Percentiles rank a stretch among this genome's conserved stretches.
phyloP scores from a whole-genome alignment of 495 filamentous ascomycete genomes.

The Aspergillus sparsus region DNA sequence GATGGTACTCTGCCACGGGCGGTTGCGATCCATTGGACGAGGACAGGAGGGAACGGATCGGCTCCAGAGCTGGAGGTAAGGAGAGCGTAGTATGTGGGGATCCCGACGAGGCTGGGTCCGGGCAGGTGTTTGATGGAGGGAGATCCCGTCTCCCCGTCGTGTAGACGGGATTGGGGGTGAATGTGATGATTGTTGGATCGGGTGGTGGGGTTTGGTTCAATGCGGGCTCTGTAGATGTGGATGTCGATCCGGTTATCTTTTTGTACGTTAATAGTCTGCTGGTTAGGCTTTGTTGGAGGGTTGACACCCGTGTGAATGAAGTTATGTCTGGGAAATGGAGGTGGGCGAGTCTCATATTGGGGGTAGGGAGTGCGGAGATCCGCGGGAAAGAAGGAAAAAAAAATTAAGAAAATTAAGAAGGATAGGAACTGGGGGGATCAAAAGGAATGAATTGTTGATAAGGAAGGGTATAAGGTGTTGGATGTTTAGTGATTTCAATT shows the following conservation, averaged over 20 bases:
- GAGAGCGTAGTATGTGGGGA: slow-evolving; percentile 32
- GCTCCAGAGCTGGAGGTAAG: slow-evolving; percentile 43
- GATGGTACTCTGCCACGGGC: slow-evolving; percentile 58
- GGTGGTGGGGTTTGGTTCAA: slow-evolving; percentile 40
- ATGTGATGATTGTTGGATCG: slow-evolving; percentile 73
- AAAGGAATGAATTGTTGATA: not conserved
- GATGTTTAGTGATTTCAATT: not conserved
- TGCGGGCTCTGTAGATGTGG: slow-evolving; percentile 26
- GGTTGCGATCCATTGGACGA: slow-evolving; percentile 36
- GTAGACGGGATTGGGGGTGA: slow-evolving; percentile 82
- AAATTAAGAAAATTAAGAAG: not conserved
- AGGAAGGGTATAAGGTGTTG: not conserved
- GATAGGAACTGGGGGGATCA: not conserved
- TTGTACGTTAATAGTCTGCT: slow-evolving; percentile 48
- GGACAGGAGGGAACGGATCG: slow-evolving; percentile 33
- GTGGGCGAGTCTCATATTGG: slow-evolving; percentile 59
- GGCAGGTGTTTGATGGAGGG: slow-evolving; percentile 51
- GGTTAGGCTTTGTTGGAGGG: slow-evolving; percentile 52
- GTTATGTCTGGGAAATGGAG: slow-evolving; percentile 65
- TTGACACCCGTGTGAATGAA: slow-evolving; percentile 48
- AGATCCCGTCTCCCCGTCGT: slow-evolving; percentile 86
- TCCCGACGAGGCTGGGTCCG: slow-evolving; percentile 6
- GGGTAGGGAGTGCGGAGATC: not conserved
- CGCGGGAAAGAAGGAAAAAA: not conserved
- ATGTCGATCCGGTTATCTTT: slow-evolving; percentile 31